Evolutionary conservation across 768 basidiomycete genomes (phyloP).

Genomic region (Dendrothele bispora): DNA sequence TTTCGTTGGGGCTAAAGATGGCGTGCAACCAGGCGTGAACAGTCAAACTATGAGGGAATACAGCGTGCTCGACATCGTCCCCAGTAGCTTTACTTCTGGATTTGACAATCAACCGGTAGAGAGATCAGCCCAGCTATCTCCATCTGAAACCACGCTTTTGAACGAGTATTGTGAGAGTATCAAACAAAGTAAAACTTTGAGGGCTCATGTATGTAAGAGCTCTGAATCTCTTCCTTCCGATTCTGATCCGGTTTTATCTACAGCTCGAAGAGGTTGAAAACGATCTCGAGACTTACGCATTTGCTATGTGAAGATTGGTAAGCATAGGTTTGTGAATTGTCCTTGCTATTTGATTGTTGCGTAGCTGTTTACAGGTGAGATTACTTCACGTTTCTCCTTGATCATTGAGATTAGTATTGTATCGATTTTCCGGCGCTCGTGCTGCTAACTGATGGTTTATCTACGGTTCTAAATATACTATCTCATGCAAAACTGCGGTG

Average conservation of each 20-base stretch:
- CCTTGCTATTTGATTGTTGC: constrained; percentile 20
- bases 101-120: too few species aligned
- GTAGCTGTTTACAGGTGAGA: constrained; percentile 18
- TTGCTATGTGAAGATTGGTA: constrained; percentile 14
- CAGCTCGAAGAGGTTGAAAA: constrained; percentile 16
- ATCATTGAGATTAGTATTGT: not conserved
- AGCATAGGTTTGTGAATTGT: constrained; percentile 16
- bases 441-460: constrained; percentile 6
- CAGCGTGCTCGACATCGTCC: too few species aligned
- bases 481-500: constrained; percentile 24
- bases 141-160: constrained; percentile 9
- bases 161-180: constrained; percentile 16
- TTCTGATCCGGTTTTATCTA: constrained; percentile 1
- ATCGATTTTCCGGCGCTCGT: constrained; percentile 10
- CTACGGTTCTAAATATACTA: constrained; percentile 13
- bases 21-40: too few species aligned
- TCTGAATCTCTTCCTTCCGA: not conserved
- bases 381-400: not conserved
- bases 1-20: too few species aligned
- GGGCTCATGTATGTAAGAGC: constrained; percentile 9
- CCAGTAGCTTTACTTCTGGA: too few species aligned
- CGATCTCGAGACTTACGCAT: constrained; percentile 12
- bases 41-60: too few species aligned
- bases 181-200: constrained; percentile 6
- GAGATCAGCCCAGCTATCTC: constrained; percentile 1